Evolutionary conservation across 2,329 filamentous ascomycete genomes (phyloP).

Genomic region (Aspergillus sp.): DNA sequence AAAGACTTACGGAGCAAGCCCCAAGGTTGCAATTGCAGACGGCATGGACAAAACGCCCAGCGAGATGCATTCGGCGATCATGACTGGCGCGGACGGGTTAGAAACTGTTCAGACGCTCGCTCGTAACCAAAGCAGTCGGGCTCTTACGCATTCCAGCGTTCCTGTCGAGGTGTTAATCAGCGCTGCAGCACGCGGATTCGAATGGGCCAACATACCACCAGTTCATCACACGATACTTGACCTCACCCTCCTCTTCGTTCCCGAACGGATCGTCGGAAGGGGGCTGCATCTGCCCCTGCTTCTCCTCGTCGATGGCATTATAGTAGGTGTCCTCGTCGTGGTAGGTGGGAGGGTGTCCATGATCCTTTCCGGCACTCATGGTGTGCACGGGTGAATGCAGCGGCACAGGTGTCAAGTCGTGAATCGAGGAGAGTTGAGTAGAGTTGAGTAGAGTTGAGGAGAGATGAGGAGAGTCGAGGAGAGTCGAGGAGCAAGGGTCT

Average conservation of each 20-base stretch:
- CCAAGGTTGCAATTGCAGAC: slow-evolving; percentile 43
- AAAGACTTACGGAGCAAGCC: slow-evolving; percentile 41
- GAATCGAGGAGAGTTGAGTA: too few relatives aligned
- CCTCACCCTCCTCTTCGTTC: slow-evolving; percentile 29
- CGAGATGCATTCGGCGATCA: slow-evolving; percentile 52
- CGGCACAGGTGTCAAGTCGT: too few relatives aligned
- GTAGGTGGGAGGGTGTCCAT: too few relatives aligned
- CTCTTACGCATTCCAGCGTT: slow-evolving; percentile 29
- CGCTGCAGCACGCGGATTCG: not conserved
- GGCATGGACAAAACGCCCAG: slow-evolving; percentile 50
- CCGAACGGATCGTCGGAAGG: slow-evolving; percentile 26
- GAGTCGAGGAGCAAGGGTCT: too few relatives aligned
- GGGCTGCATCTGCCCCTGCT: slow-evolving; percentile 1
- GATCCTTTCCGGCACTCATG: too few relatives aligned
- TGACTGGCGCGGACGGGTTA: slow-evolving; percentile 28
- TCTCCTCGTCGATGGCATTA: slow-evolving; percentile 10
- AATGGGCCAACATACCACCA: slow-evolving; percentile 29
- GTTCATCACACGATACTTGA: slow-evolving; percentile 43
- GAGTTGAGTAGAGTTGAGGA: too few relatives aligned
- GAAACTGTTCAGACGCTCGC: not conserved
- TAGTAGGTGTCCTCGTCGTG: too few relatives aligned
- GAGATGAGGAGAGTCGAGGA: too few relatives aligned
- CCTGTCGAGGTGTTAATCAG: slow-evolving; percentile 16
- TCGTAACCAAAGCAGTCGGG: slow-evolving; percentile 1
- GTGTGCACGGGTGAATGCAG: too few relatives aligned